Conservation (phyloP, 2,329 filamentous ascomycete species). For the Arachnopeziza araneosa region DNA sequence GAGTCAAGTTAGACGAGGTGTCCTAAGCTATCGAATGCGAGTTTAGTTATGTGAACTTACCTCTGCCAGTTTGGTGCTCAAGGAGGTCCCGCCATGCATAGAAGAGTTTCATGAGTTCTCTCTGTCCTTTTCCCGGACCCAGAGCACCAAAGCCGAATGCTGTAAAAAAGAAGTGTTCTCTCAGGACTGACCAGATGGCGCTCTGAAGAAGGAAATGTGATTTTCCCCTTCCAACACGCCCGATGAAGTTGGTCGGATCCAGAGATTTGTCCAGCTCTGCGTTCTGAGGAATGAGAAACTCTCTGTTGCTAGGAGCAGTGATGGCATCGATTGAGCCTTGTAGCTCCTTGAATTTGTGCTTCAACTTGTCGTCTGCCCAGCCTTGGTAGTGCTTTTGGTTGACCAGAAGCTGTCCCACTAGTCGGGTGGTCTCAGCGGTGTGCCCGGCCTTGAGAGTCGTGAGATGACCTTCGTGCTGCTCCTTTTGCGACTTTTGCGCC, state of each 20-base stretch:
- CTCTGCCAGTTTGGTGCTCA: not conserved
- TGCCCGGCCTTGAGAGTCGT: no score
- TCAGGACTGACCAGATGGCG: not conserved
- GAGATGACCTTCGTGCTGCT: no score
- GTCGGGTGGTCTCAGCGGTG: not conserved
- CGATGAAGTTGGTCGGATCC: not conserved
- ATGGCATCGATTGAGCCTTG: constrained; percentile 1
- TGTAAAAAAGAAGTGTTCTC: constrained; percentile 5
- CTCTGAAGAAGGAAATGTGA: constrained; percentile 1
- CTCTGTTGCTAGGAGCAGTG: not conserved
- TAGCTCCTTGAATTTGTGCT: constrained; percentile 2
- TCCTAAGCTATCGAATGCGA: no score
- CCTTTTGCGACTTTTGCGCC: no score
- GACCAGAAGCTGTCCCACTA: constrained; percentile 2
- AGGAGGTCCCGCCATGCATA: not conserved
- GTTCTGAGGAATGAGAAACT: not conserved
- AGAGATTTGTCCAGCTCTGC: not conserved
- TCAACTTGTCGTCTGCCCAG: constrained; percentile 6
- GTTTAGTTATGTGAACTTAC: not conserved
- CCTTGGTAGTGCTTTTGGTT: not conserved
- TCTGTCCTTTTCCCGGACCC: not conserved
- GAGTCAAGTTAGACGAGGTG: no score
- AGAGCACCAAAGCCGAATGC: constrained; percentile 5
- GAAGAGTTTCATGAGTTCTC: not conserved
- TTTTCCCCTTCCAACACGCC: not conserved